Percentiles rank a stretch among this genome's conserved stretches.
Conservation (phyloP, 306 rosid species). For the Betula pendula region DNA sequence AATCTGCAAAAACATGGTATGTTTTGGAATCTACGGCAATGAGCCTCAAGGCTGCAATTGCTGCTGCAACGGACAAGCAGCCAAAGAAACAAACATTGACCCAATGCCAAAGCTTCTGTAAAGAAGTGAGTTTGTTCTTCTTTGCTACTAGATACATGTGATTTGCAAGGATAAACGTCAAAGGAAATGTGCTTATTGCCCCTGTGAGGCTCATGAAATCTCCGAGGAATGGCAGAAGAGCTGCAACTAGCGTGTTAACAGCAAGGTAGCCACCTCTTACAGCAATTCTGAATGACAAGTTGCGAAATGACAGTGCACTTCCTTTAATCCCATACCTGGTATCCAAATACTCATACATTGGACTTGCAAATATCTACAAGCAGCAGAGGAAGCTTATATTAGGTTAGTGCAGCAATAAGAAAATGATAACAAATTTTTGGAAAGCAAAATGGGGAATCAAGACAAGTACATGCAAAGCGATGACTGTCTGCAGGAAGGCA, state of each 20-base stretch:
- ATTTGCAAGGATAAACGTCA: constrained; percentile 89
- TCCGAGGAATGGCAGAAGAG: constrained; percentile 89
- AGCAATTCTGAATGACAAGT: constrained; percentile 60
- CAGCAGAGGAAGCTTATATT: constrained; percentile 17
- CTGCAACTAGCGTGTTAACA: constrained; percentile 69
- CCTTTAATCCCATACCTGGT: constrained; percentile 75
- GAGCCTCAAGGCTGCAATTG: constrained; percentile 76
- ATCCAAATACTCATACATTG: constrained; percentile 89
- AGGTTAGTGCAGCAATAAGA: constrained; percentile 6
- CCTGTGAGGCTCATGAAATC: constrained; percentile 99
- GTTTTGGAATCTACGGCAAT: constrained; percentile 79
- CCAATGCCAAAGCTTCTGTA: constrained; percentile 92
- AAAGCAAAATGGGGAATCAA: constrained; percentile 23
- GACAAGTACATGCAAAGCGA: constrained; percentile 73
- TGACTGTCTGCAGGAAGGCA: constrained; percentile 91
- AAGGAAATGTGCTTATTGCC: constrained; percentile 93
- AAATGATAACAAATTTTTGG: not conserved
- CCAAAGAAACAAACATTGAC: constrained; percentile 76
- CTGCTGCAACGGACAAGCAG: constrained; percentile 70
- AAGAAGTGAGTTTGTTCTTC: constrained; percentile 54
- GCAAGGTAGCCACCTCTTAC: constrained; percentile 88
- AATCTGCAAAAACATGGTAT: constrained; percentile 74
- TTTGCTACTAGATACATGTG: constrained; percentile 87
- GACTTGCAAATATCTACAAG: constrained; percentile 89
- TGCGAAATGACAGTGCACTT: constrained; percentile 52